phyloP scores from a whole-genome alignment of 495 filamentous ascomycete genomes.

The Hyaloscypha finlandica region DNA sequence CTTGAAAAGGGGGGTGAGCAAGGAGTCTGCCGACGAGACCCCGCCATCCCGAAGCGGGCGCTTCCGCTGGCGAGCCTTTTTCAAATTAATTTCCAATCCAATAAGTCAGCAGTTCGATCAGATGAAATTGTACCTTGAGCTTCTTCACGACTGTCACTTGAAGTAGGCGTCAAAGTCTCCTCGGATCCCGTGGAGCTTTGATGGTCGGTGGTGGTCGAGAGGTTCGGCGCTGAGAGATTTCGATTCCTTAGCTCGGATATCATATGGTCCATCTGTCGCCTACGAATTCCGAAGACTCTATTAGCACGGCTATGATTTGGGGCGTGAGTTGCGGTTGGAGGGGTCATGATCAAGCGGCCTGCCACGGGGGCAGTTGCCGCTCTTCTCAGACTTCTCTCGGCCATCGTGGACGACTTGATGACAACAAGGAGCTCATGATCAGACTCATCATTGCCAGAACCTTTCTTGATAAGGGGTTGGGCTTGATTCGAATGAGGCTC shows the following conservation, averaged over 20 bases:
- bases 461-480: neutral
- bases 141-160: neutral
- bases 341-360: neutral
- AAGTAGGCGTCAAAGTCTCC: neutral
- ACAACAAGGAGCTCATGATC: neutral
- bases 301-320: neutral
- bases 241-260: neutral
- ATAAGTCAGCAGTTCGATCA: neutral
- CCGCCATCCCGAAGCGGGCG: neutral
- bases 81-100: neutral
- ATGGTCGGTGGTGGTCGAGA: neutral
- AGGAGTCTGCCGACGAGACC: neutral
- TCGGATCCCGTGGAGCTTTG: conserved; percentile 1
- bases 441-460: neutral
- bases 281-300: neutral
- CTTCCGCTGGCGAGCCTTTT: neutral
- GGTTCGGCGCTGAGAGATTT: neutral
- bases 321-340: neutral
- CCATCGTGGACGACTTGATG: neutral
- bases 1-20: neutral
- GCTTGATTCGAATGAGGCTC: neutral
- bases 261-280: neutral
- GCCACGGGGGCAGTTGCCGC: neutral
- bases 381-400: neutral
- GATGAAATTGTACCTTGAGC: conserved; percentile 1